phyloP scores from a whole-genome alignment of 106 monocot genomes.

The Hemerocallis citrina region DNA sequence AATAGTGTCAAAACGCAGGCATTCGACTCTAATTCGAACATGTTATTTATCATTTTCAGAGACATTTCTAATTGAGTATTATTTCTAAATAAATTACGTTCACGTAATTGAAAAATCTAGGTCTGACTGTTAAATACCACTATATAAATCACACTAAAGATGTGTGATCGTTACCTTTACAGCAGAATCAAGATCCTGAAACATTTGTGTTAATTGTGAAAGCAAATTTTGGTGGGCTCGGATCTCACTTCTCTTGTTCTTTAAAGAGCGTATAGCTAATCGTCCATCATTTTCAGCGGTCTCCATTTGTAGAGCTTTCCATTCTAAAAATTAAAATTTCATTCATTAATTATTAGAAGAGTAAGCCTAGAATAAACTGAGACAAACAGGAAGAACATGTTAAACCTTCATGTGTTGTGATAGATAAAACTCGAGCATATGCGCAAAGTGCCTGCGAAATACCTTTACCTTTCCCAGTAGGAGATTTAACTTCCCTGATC shows the following conservation, averaged over 20 bases:
- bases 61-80: too few species aligned
- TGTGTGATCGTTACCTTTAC: conserved; percentile 37
- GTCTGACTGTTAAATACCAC: too few species aligned
- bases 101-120: too few species aligned
- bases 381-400: not conserved
- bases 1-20: too few species aligned
- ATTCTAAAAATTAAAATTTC: conserved; percentile 29
- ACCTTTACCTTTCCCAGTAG: conserved; percentile 52
- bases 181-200: conserved; percentile 35
- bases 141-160: too few species aligned
- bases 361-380: not conserved
- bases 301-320: conserved; percentile 52
- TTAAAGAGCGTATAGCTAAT: conserved; percentile 58
- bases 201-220: conserved; percentile 27
- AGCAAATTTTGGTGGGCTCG: conserved; percentile 52
- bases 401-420: conserved; percentile 55
- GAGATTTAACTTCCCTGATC: conserved; percentile 58
- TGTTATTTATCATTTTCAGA: too few species aligned
- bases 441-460: conserved; percentile 74
- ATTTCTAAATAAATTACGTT: too few species aligned
- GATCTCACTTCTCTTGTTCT: conserved; percentile 37
- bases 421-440: conserved; percentile 63
- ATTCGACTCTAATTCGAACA: too few species aligned
- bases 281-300: conserved; percentile 69
- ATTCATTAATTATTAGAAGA: not conserved